phyloP scores from a whole-genome alignment of 1,284 basidiomycete species.

The Ceratobasidium sp. region DNA sequence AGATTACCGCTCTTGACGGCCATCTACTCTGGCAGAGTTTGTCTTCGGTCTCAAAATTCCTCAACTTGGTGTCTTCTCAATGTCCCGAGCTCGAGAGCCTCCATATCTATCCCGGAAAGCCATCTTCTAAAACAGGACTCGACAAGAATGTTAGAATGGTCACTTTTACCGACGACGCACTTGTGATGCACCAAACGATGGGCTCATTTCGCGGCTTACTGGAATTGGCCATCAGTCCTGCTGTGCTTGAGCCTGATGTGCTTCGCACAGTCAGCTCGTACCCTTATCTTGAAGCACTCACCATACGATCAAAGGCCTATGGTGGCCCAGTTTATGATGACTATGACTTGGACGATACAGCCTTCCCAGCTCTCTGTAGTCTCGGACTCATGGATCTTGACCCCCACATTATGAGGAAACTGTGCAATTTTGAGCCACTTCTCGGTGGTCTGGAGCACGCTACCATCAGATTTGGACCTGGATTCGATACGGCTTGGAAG shows the following conservation, averaged over 20 bases:
- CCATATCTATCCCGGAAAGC: neutral
- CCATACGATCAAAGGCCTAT: neutral
- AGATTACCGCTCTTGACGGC: neutral
- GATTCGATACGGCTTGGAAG: neutral
- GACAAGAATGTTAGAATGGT: neutral
- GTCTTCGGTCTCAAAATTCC: neutral
- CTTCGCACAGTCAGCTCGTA: neutral
- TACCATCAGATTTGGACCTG: neutral
- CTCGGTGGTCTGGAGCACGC: neutral
- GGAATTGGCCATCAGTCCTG: neutral
- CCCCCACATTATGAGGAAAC: neutral
- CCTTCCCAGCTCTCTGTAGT: slow-evolving; percentile 4
- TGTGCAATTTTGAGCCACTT: neutral
- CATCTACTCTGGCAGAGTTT: neutral
- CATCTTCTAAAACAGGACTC: neutral
- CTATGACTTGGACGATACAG: neutral
- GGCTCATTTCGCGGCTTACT: neutral
- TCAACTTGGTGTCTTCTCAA: neutral
- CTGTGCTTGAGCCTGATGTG: neutral
- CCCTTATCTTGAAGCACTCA: neutral
- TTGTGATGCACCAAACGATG: neutral
- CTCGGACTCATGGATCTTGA: slow-evolving; percentile 3
- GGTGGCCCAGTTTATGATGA: neutral
- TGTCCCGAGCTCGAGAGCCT: neutral
- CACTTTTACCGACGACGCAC: neutral